Percentiles rank a stretch among this genome's conserved stretches.
Evolutionary conservation across 345 rosid species (phyloP).

Genomic region (Linum lewisii): DNA sequence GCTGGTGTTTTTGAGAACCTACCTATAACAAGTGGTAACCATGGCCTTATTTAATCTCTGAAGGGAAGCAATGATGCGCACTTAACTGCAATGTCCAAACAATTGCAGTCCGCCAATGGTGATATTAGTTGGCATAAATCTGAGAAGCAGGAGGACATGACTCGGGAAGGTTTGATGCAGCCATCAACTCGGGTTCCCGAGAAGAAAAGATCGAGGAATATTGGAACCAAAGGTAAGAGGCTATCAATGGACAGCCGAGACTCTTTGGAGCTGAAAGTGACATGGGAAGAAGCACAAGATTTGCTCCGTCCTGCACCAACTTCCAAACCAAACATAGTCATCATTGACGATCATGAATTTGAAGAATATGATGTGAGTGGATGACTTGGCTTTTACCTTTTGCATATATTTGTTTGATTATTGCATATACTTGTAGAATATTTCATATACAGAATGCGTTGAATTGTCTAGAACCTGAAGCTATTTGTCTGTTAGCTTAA

Average conservation of each 20-base stretch:
- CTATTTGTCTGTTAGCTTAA: background rate
- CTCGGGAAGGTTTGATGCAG: slow-evolving; percentile 39
- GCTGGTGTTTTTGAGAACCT: slow-evolving; percentile 56
- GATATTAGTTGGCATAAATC: slow-evolving; percentile 64
- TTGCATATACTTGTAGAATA: no score
- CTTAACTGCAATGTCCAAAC: slow-evolving; percentile 54
- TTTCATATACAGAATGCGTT: no score
- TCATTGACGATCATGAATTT: slow-evolving; percentile 70
- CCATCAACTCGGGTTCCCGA: slow-evolving; percentile 27
- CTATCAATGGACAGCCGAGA: slow-evolving; percentile 58
- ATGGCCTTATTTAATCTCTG: slow-evolving; percentile 62
- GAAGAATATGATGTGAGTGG: slow-evolving; percentile 86
- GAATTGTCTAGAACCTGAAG: no score
- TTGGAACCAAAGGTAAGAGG: slow-evolving; percentile 74
- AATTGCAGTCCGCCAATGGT: slow-evolving; percentile 43
- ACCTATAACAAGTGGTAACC: slow-evolving; percentile 51
- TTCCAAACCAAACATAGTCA: slow-evolving; percentile 41
- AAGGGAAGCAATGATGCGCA: slow-evolving; percentile 76
- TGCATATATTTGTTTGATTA: background rate
- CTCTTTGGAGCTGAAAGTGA: slow-evolving; percentile 59
- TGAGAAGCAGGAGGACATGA: slow-evolving; percentile 57
- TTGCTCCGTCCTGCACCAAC: slow-evolving; percentile 72
- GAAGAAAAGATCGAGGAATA: slow-evolving; percentile 64
- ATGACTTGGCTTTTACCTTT: slow-evolving; percentile 2
- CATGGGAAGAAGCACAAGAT: slow-evolving; percentile 92